Conservation (phyloP, 2,329 filamentous ascomycete genomes). For the Talaromyces islandicus region DNA sequence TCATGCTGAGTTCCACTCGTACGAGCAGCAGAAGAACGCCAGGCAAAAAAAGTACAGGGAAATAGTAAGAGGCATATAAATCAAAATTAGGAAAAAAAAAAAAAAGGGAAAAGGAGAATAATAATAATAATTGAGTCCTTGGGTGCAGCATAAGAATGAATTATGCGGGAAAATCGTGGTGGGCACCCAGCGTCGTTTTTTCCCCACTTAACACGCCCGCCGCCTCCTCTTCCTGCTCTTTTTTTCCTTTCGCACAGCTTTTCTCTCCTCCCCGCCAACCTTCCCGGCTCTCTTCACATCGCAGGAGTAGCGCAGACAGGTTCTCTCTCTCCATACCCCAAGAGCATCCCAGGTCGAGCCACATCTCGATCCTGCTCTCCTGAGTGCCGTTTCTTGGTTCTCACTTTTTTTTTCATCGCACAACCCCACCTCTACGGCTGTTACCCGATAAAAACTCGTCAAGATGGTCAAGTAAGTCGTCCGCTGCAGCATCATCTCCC, state of each 20-base stretch:
- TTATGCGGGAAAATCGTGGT: not conserved
- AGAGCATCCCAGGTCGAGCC: conserved; percentile 34
- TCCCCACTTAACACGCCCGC: conserved; percentile 19
- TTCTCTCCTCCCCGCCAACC: conserved; percentile 22
- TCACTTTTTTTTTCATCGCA: conserved; percentile 16
- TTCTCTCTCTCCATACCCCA: conserved; percentile 21
- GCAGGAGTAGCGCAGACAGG: conserved; percentile 36
- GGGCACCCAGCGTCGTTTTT: conserved; percentile 2
- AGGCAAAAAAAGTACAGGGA: not conserved
- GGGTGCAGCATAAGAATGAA: not conserved
- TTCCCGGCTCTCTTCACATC: conserved; percentile 20
- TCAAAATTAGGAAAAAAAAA: not conserved
- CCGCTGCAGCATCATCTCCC: conserved; percentile 9
- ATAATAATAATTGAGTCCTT: not conserved
- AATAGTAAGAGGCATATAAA: not conserved
- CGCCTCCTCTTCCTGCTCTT: conserved; percentile 7
- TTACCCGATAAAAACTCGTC: conserved; percentile 56
- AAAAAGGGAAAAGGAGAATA: not conserved
- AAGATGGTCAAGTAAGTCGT: conserved; percentile 98
- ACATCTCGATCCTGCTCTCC: conserved; percentile 38
- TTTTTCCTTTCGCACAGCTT: conserved; percentile 10
- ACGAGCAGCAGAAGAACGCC: not conserved
- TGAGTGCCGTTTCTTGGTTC: conserved; percentile 31
- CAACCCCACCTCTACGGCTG: conserved; percentile 37
- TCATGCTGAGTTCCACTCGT: not conserved